Percentiles rank a stretch among this genome's conserved stretches.
Conservation (phyloP, 164 flowering plant genomes). For the Cinnamomum chago region DNA sequence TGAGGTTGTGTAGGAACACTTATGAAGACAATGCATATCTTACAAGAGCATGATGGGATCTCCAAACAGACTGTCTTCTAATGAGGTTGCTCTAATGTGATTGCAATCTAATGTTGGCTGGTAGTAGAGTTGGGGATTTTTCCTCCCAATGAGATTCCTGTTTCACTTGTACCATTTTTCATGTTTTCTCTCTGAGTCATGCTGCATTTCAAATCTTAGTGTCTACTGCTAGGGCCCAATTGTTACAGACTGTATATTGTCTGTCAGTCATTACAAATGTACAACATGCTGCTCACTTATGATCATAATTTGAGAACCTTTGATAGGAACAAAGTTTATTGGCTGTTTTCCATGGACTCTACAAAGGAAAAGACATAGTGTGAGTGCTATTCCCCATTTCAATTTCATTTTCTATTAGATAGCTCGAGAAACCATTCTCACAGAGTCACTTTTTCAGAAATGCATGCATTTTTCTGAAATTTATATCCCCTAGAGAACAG, state of each 20-base stretch:
- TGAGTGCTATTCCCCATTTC: constrained; percentile 6
- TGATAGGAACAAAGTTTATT: constrained; percentile 27
- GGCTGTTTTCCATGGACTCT: constrained; percentile 15
- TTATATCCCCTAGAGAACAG: neutral
- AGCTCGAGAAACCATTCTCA: neutral
- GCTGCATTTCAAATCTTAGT: neutral
- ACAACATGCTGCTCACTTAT: neutral
- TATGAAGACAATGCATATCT: too few relatives aligned
- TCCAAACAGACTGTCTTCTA: too few relatives aligned
- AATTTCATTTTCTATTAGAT: neutral
- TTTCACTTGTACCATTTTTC: neutral
- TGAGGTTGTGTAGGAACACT: too few relatives aligned
- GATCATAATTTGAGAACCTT: neutral
- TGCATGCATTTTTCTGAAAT: neutral
- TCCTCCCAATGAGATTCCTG: too few relatives aligned
- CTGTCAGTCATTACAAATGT: neutral
- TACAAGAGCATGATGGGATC: too few relatives aligned
- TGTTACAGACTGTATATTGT: neutral
- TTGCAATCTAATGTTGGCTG: too few relatives aligned
- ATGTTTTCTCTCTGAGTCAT: neutral
- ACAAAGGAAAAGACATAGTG: constrained; percentile 16
- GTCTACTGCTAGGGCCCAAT: neutral
- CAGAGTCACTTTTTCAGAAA: neutral
- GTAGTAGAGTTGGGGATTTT: too few relatives aligned
- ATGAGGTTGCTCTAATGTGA: too few relatives aligned